A percentile compares a stretch with the other conserved stretches of the same genome.
Conservation (phyloP, 495 filamentous ascomycete genomes). For the Penicillium herquei region DNA sequence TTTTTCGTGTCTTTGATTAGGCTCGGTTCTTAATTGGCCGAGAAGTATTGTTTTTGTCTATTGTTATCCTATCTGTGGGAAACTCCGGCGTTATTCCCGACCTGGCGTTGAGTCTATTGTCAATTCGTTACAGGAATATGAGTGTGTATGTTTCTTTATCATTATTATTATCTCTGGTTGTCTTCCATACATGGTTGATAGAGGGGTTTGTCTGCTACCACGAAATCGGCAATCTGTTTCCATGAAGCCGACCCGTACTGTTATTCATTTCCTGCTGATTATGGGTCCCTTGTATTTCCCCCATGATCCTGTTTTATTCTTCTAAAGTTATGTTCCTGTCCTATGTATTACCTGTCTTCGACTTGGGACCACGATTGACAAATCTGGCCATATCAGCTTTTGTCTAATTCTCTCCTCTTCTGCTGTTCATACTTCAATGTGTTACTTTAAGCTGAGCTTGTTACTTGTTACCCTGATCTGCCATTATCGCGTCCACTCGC, state of each 20-base stretch:
- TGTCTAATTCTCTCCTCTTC: background rate
- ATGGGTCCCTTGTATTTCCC: constrained; percentile 9
- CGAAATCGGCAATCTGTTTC: constrained; percentile 7
- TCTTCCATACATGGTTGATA: constrained; percentile 27
- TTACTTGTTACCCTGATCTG: no score
- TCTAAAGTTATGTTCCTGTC: background rate
- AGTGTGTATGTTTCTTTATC: constrained; percentile 21
- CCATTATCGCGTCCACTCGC: background rate
- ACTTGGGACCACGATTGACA: background rate
- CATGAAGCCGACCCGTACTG: background rate
- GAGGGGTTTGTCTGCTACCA: constrained; percentile 10
- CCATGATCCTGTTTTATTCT: background rate
- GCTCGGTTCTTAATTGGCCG: constrained; percentile 10
- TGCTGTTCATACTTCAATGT: constrained; percentile 2
- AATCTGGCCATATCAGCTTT: background rate
- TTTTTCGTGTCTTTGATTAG: constrained; percentile 39
- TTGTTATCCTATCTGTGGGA: constrained; percentile 1
- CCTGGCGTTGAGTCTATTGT: constrained; percentile 13
- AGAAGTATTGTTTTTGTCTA: constrained; percentile 15
- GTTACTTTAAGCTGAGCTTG: background rate
- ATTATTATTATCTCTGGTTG: constrained; percentile 7
- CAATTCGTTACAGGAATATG: constrained; percentile 21
- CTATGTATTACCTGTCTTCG: constrained; percentile 15
- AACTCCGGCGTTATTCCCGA: constrained; percentile 12
- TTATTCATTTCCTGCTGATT: background rate